Evolutionary conservation across 495 filamentous ascomycete genomes (phyloP), one percentile per base, ranked within the genome.

Genomic region (Lasiosphaeriaceae sp.): DNA sequence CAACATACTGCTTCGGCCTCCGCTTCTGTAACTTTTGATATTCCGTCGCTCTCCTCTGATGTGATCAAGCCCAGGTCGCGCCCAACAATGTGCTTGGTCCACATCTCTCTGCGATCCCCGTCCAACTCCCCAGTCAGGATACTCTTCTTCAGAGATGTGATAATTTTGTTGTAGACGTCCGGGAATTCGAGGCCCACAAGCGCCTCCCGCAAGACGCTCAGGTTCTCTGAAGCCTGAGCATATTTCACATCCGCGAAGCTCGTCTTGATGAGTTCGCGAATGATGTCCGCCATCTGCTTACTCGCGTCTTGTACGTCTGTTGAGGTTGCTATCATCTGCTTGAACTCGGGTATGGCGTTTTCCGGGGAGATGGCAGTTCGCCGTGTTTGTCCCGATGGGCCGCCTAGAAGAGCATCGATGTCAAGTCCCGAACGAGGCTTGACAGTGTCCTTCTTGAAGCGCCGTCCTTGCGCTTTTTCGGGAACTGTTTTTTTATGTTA

Each of bases 361-460:
- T 85, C 76, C 0, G 82, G 63, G 2, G 86, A 87, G 51, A 99
- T 92, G 55, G 82, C 86, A 39, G 73, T 71, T 41, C 70, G 68
- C 34, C 55, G 55, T 52, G 62, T 83, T 74, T 66, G 74, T 9
- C 26, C 26, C 9, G 26, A 3, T 31, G 26, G 26, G 26, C 26
- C 26, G 45, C 79, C 78, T 22, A 96, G 85, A 17, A 96, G 85
- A 1, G 82, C 80, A 57, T 90, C 87, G 52, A 96, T 81, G 62
- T 99, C 87, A 17, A 99, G 86, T 17, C 92, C 93, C 0, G 95
- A 99, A 29, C 96, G 85, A 0, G 95, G 95, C 56, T 90, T 92
- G 57, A 87, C 82, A 11, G 82, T 74, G 31, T 92, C 83, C 20
- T 85, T 87, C 29, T 79, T 77, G 57, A 84, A 81, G 63, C 86